Base-by-base conservation (phyloP, 2,329 filamentous ascomycete genomes). In the Chaetomiaceae sp. region DNA sequence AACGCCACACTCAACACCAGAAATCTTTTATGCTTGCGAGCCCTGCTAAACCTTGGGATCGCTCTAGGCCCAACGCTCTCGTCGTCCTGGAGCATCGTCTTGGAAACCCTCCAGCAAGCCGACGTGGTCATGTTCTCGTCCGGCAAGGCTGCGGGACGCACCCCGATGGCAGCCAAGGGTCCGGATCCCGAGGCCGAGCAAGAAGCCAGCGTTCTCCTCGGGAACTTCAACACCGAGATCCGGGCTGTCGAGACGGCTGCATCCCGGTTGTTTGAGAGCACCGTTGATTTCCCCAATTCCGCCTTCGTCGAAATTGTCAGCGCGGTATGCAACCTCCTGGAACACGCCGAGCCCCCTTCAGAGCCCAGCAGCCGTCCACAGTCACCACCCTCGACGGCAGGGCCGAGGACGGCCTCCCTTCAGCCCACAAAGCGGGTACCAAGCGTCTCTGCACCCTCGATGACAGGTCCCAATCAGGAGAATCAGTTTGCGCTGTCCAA, bases 31-130 rank as follows among this genome's bases (percentile, higher is more conserved):
- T 99, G 93, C 61, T 73, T 99, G 38, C 78, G 95, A 62, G 93
- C 93, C 25, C 75, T 99, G 14, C 72, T 99, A n/a, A 99, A 99
- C 60, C 72, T 99, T 3, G 93, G 93, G 2, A 99, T 97, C 62
- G 93, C 93, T 2, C 72, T 99, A 1, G 93, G 93, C 0, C 90
- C 93, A 3, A 96, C 89, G 0, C 75, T 99, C 1, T 84, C 87
- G 31, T 76, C 79, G 13, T 87, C 92, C 1, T 99, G 95, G 88
- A 84, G 83, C 1, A 97, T 99, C 51, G 76, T 99, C 14, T 77
- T 99, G 1, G 91, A 95, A 62, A 95, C 91, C 0, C 72, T 99
- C 7, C 90, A 96, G 62, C 89, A 96, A 66, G 91, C 92, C 3
- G 93, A 97, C 61, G 83, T 95, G 55, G 84, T 97, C 4, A 77